phyloP scores from a whole-genome alignment of 345 rosid genomes.

The Psidium friedrichsthalianum region DNA sequence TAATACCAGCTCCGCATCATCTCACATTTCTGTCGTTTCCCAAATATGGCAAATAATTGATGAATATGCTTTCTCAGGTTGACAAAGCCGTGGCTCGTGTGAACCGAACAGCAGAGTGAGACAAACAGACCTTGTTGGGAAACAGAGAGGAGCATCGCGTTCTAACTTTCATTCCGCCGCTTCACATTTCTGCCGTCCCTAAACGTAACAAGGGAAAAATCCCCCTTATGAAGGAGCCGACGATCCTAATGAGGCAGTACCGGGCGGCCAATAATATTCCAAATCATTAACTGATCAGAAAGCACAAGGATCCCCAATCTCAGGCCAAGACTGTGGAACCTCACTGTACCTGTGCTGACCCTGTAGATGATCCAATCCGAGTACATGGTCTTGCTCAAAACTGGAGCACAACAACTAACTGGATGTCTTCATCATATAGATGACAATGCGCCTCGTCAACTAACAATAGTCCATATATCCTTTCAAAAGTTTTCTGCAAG shows the following conservation, averaged over 20 bases:
- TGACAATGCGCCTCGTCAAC: background rate
- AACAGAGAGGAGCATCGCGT: background rate
- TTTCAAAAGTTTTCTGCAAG: background rate
- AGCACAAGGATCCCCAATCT: background rate
- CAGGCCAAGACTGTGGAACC: background rate
- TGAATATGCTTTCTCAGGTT: slow-evolving; percentile 28
- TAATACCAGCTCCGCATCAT: slow-evolving; percentile 2
- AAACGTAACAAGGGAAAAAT: background rate
- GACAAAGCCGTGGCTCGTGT: slow-evolving; percentile 47
- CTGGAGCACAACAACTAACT: background rate
- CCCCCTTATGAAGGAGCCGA: background rate
- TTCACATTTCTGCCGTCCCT: background rate
- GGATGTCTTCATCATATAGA: background rate
- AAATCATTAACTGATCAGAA: background rate
- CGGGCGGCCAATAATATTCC: background rate
- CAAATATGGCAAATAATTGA: background rate
- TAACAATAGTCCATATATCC: background rate
- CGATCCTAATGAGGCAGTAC: background rate
- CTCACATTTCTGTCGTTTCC: background rate
- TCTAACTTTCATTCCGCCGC: background rate
- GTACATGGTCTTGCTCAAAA: background rate
- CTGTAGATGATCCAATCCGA: background rate
- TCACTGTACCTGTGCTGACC: background rate
- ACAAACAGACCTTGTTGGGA: background rate
- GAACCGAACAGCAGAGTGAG: slow-evolving; percentile 23